A percentile compares a stretch with the other conserved stretches of the same genome.
Conservation (phyloP, 768 basidiomycete genomes). For the Kwoniella shandongensis region DNA sequence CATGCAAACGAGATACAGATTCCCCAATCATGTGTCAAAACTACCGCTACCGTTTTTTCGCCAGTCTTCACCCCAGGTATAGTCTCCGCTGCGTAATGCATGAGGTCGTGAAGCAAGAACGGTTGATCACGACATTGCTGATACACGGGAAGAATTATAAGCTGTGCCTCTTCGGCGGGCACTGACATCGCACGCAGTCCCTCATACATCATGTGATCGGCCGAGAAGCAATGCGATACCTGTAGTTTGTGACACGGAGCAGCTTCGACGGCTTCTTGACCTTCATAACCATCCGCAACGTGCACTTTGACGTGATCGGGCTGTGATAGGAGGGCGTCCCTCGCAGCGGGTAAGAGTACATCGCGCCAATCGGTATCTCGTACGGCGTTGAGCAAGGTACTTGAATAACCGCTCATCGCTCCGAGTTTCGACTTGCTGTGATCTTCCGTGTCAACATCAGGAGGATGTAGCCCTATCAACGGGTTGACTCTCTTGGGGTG, state of each 20-base stretch:
- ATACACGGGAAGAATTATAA: slow-evolving; percentile 50
- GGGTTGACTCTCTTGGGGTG: slow-evolving; percentile 38
- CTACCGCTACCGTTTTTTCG: slow-evolving; percentile 36
- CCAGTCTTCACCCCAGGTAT: slow-evolving; percentile 37
- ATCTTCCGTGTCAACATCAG: slow-evolving; percentile 10
- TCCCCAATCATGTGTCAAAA: slow-evolving; percentile 54
- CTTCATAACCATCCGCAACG: slow-evolving; percentile 43
- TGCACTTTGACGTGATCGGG: slow-evolving; percentile 49
- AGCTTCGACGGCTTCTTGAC: slow-evolving; percentile 40
- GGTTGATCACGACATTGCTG: slow-evolving; percentile 44
- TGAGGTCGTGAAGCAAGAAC: slow-evolving; percentile 42
- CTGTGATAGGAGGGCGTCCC: slow-evolving; percentile 33
- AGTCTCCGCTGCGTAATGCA: slow-evolving; percentile 32
- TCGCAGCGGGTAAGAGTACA: slow-evolving; percentile 46
- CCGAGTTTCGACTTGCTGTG: slow-evolving; percentile 16
- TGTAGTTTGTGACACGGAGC: slow-evolving; percentile 44
- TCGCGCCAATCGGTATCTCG: slow-evolving; percentile 38
- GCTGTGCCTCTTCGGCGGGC: slow-evolving; percentile 50
- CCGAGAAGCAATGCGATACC: slow-evolving; percentile 51
- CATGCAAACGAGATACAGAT: slow-evolving; percentile 50
- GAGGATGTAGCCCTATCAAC: slow-evolving; percentile 26
- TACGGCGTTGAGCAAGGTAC: slow-evolving; percentile 28
- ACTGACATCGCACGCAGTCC: slow-evolving; percentile 47
- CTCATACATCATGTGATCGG: slow-evolving; percentile 49
- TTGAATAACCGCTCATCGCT: slow-evolving; percentile 13